Evolutionary conservation across 495 filamentous ascomycete species (phyloP).

Genomic region (Lasiosphaeria ovina): DNA sequence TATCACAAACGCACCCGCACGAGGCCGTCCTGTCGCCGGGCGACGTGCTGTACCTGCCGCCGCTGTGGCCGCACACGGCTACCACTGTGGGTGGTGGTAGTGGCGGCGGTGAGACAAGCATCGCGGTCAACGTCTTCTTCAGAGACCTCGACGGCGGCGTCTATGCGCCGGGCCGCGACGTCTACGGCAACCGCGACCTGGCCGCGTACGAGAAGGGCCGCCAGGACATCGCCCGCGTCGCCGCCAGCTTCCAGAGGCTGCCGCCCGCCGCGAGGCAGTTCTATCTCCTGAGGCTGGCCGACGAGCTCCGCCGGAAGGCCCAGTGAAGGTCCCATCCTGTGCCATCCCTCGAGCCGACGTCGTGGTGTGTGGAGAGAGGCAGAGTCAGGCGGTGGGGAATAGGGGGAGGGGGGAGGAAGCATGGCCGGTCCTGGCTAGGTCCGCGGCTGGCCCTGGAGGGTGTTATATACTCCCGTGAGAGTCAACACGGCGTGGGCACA

Average conservation of each 20-base stretch:
- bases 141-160: constrained; percentile 57
- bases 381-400: too few species aligned
- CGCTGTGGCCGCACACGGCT: constrained; percentile 82
- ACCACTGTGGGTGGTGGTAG: constrained; percentile 61
- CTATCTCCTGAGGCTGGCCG: constrained; percentile 70
- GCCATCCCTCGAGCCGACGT: too few species aligned
- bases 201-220: constrained; percentile 80
- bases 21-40: constrained; percentile 64
- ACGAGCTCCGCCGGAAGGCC: constrained; percentile 54
- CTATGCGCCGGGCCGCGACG: constrained; percentile 75
- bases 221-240: constrained; percentile 65
- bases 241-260: constrained; percentile 62
- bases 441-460: too few species aligned
- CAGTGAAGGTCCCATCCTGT: neutral
- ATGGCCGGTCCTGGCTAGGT: too few species aligned
- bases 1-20: constrained; percentile 60
- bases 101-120: constrained; percentile 7
- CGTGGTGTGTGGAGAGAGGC: too few species aligned
- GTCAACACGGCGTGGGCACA: too few species aligned
- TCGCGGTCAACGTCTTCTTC: constrained; percentile 87
- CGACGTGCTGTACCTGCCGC: constrained; percentile 77
- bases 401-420: too few species aligned
- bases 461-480: too few species aligned
- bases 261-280: constrained; percentile 67
- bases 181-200: constrained; percentile 86